A percentile compares a stretch with the other conserved stretches of the same genome.
These are phyloP conservation scores for Penicillium nordicum DNA, from an alignment of 2,329 filamentous ascomycete genomes.

Conservation along the genomic window DNA sequence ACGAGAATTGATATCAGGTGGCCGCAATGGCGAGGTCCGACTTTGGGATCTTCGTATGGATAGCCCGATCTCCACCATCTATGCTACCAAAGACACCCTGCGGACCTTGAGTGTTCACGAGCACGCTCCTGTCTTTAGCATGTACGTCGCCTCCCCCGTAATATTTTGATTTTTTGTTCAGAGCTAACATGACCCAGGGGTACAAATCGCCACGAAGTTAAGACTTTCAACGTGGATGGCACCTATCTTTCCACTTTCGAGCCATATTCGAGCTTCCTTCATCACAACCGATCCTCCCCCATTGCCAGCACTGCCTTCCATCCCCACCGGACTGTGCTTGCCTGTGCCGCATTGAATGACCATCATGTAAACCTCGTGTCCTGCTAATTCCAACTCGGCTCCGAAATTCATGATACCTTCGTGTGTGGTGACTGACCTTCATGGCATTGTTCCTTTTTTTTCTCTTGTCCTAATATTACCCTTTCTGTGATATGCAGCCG, in stretches of 20 bases:
- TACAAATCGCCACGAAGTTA: conserved; percentile 81
- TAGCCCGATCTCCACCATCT: conserved; percentile 67
- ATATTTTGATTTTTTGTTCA: neutral
- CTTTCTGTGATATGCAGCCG: conserved; percentile 13
- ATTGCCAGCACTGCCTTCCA: conserved; percentile 92
- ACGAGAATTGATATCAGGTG: conserved; percentile 84
- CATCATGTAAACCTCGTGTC: conserved; percentile 87
- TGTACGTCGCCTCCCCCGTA: conserved; percentile 57
- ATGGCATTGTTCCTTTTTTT: neutral
- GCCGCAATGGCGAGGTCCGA: conserved; percentile 87
- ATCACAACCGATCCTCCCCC: conserved; percentile 73
- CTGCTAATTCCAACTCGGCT: conserved; percentile 44
- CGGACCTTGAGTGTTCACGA: conserved; percentile 90
- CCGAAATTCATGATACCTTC: neutral
- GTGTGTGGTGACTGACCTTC: neutral
- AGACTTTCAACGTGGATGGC: conserved; percentile 87
- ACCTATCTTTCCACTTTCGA: conserved; percentile 77
- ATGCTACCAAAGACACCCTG: conserved; percentile 71
- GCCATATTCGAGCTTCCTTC: conserved; percentile 84
- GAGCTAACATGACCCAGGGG: conserved; percentile 56
- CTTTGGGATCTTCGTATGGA: conserved; percentile 96
- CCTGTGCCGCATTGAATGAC: conserved; percentile 80
- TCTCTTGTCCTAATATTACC: conserved; percentile 6
- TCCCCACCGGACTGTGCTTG: conserved; percentile 87
- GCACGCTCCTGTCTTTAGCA: conserved; percentile 90